Conservation (phyloP, 148 eudicot species). For the Simmondsia chinensis region DNA sequence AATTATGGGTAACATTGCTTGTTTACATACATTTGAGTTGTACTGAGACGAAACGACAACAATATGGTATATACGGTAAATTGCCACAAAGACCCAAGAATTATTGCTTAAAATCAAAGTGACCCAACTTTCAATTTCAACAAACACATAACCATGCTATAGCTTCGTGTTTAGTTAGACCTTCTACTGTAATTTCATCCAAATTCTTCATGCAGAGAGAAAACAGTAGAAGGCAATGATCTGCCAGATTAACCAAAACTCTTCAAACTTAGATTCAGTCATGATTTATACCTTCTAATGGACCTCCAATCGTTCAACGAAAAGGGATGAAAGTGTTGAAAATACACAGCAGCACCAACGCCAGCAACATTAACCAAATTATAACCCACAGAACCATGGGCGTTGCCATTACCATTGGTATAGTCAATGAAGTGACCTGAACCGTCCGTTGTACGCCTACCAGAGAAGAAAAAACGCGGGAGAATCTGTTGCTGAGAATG, state of each 20-base stretch:
- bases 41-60: no score
- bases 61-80: no score
- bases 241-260: neutral
- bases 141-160: no score
- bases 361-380: conserved; percentile 74
- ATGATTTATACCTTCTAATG: conserved; percentile 59
- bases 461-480: conserved; percentile 85
- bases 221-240: no score
- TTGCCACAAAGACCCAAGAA: no score
- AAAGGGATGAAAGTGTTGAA: conserved; percentile 46
- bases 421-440: conserved; percentile 17
- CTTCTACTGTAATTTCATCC: no score
- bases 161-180: no score
- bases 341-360: conserved; percentile 77
- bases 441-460: conserved; percentile 27
- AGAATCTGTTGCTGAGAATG: conserved; percentile 42
- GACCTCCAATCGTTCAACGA: conserved; percentile 75
- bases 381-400: conserved; percentile 12
- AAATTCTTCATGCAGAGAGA: no score
- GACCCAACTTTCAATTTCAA: no score
- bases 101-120: no score
- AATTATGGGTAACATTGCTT: no score
- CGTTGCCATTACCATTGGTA: neutral
- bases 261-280: conserved; percentile 1
- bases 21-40: no score